Evolutionary conservation across 116 monocot genomes (phyloP), one percentile per base, ranked within the genome.

Genomic region (Dioscorea cayenensis): DNA sequence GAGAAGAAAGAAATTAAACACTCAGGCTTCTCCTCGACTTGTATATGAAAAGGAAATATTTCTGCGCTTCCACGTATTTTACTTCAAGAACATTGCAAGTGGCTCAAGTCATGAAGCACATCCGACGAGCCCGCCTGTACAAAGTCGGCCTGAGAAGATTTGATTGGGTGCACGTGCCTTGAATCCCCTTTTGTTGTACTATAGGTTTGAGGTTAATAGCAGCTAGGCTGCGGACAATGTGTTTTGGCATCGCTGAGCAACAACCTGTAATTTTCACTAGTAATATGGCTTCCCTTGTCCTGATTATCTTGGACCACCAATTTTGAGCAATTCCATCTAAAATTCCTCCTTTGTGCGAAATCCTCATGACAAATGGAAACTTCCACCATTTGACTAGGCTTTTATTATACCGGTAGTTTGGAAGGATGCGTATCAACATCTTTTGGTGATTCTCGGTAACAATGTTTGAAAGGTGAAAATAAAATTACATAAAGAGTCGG

Each of bases 321-420:
- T 78, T 95, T n/a, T 90, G 83, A 63, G 90, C 84, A 60, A 83
- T 76, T 35, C 91, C 92, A 63, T 96, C 90, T 7, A 83, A 77
- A 79, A 72, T 86, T 88, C 80, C 90, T 86, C 29, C 81, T 78
- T 23, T 81, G 90, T 9, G 60, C 81, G 63, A 77, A 80, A 10
- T 97, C 97, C 29, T 89, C 90, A 70, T 97, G 84, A 19, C 76
- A 84, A 50, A 97, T 32, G 13, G 79, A 65, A 4, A 97, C 86
- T 76, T 93, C 93, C 13, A 78, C 67, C 11, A 74, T 89, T 66
- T 88, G 76, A 3, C 79, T 78, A 19, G 88, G 89, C 52, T n/a
- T 81, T 78, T 62, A 90, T 77, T 72, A 90, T 75, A 14, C 97
- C 97, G 66, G 64, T 73, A 37, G 89, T 88, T 69, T 93, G 93